Evolutionary conservation across 2,329 filamentous ascomycete species (phyloP).

Genomic region (Aspergillus vadensis): DNA sequence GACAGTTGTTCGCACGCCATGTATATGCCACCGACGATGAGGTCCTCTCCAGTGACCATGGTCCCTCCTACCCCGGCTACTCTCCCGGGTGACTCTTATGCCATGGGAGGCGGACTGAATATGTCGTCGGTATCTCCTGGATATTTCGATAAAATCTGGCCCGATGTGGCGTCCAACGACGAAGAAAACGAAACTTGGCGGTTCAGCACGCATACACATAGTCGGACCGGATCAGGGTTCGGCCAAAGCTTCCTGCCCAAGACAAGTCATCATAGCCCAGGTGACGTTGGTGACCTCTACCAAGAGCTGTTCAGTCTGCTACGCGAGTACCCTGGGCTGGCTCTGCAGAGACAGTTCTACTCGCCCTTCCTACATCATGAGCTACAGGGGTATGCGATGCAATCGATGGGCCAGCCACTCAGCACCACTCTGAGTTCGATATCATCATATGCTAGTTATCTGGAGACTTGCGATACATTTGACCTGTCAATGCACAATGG

Average conservation of each 20-base stretch:
- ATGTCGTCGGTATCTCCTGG: slow-evolving; percentile 1
- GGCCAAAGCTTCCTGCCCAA: slow-evolving; percentile 12
- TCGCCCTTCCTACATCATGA: slow-evolving; percentile 21
- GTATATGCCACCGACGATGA: background rate
- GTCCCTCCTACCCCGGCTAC: slow-evolving; percentile 1
- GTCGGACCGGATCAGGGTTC: slow-evolving; percentile 6
- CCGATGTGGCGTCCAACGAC: background rate
- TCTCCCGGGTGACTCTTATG: background rate
- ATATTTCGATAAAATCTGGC: background rate
- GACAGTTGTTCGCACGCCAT: background rate
- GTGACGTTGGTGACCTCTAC: slow-evolving; percentile 5
- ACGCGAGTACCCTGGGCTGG: slow-evolving; percentile 16
- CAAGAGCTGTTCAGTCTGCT: slow-evolving; percentile 14
- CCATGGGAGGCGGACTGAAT: background rate
- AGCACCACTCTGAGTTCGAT: slow-evolving; percentile 17
- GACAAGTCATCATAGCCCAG: background rate
- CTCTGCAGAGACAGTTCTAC: slow-evolving; percentile 19
- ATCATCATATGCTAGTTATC: slow-evolving; percentile 14
- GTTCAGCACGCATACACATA: background rate
- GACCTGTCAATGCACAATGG: slow-evolving; percentile 16
- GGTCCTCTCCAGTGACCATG: background rate
- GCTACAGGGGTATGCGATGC: slow-evolving; percentile 17
- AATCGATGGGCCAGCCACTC: slow-evolving; percentile 19
- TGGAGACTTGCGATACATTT: slow-evolving; percentile 16
- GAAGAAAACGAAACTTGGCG: background rate